Evolutionary conservation across 2,329 filamentous ascomycete species (phyloP).

Genomic region (Ophiostoma sp.): DNA sequence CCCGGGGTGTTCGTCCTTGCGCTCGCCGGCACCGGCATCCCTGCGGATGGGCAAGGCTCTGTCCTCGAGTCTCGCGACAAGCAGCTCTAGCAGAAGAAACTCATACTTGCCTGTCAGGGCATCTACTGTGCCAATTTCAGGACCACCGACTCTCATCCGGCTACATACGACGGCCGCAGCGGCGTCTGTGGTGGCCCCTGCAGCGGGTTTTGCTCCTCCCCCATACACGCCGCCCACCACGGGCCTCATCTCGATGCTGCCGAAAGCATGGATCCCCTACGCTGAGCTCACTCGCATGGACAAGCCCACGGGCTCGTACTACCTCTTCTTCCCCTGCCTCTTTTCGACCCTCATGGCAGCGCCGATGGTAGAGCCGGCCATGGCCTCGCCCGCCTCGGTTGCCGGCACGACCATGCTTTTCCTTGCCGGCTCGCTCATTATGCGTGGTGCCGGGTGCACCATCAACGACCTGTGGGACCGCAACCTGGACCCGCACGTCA

Average conservation of each 20-base stretch:
- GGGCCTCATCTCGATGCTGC: conserved; percentile 65
- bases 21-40: neutral
- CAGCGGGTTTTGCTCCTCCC: conserved; percentile 24
- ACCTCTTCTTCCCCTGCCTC: conserved; percentile 78
- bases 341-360: conserved; percentile 80
- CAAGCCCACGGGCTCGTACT: conserved; percentile 76
- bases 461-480: conserved; percentile 91
- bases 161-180: conserved; percentile 17
- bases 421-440: conserved; percentile 69
- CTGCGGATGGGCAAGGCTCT: neutral
- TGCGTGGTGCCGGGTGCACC: conserved; percentile 82
- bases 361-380: conserved; percentile 54
- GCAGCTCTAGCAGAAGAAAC: conserved; percentile 1
- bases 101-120: conserved; percentile 8
- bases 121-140: conserved; percentile 9
- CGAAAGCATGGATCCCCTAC: conserved; percentile 67
- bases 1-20: conserved; percentile 9
- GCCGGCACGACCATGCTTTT: conserved; percentile 64
- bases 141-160: conserved; percentile 4
- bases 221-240: conserved; percentile 62
- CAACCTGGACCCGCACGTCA: conserved; percentile 75
- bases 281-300: conserved; percentile 75
- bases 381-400: conserved; percentile 55
- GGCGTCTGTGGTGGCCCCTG: conserved; percentile 19
- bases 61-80: conserved; percentile 8